Conservation (phyloP, 179 eudicot species). For the Vitellaria paradoxa region DNA sequence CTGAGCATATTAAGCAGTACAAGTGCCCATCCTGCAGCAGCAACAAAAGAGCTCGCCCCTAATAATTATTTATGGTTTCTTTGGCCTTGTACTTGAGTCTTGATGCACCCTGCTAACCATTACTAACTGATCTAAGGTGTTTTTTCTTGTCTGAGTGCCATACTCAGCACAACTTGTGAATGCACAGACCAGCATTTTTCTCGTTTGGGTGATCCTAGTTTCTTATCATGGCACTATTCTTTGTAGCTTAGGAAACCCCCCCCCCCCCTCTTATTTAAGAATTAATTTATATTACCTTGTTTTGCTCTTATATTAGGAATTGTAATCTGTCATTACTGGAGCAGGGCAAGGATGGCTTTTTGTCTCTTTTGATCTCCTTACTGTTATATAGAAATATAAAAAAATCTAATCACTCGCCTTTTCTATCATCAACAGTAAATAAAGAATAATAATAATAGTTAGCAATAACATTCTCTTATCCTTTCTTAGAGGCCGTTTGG, state of each 20-base stretch:
- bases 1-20: conserved; percentile 78
- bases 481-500: too few species aligned
- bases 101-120: neutral
- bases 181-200: neutral
- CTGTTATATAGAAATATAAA: too few species aligned
- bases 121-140: neutral
- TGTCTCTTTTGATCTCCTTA: neutral
- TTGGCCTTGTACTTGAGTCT: neutral
- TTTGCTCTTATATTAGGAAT: conserved; percentile 5
- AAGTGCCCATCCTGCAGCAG: conserved; percentile 64
- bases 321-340: neutral
- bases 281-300: neutral
- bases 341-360: neutral
- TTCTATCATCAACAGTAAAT: too few species aligned
- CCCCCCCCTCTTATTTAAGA: conserved; percentile 14
- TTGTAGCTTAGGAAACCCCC: conserved; percentile 2
- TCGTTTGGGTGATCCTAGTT: conserved; percentile 12
- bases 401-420: too few species aligned
- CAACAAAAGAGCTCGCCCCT: conserved; percentile 65
- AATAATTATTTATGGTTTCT: conserved; percentile 15
- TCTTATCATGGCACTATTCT: neutral
- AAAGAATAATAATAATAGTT: too few species aligned
- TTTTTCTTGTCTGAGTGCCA: conserved; percentile 5
- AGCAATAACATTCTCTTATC: too few species aligned
- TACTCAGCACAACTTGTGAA: conserved; percentile 12